Conservation (phyloP, 2,329 filamentous ascomycete genomes). For the Myriosclerotinia curreyana region DNA sequence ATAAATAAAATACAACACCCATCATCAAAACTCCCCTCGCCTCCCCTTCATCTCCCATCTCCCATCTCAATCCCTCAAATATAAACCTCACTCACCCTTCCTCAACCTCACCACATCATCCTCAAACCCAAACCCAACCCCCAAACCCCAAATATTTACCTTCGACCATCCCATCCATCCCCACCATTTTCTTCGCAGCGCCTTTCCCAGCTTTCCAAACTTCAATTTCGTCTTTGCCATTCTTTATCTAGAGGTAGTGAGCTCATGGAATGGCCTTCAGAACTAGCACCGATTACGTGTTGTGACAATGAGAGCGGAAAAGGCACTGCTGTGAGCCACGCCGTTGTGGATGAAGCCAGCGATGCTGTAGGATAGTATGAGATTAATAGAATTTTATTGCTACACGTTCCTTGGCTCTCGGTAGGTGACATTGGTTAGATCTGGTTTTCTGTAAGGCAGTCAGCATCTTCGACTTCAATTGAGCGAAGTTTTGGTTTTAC, state of each 20-base stretch:
- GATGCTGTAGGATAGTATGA: conserved; percentile 16
- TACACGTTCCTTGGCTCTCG: conserved; percentile 7
- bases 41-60: not conserved
- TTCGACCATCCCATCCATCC: not conserved
- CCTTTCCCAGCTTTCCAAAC: not conserved
- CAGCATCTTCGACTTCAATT: too few relatives aligned
- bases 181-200: not conserved
- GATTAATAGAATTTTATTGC: not conserved
- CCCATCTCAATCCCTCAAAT: not conserved
- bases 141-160: not conserved
- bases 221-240: not conserved
- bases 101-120: not conserved
- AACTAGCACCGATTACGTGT: conserved; percentile 18
- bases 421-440: not conserved
- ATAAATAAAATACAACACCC: too few relatives aligned
- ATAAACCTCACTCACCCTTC: not conserved
- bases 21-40: too few relatives aligned
- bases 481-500: too few relatives aligned
- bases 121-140: not conserved
- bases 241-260: not conserved
- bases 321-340: conserved; percentile 20
- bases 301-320: conserved; percentile 26
- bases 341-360: conserved; percentile 21
- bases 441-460: too few relatives aligned
- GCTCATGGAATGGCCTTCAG: conserved; percentile 15